phyloP scores from a whole-genome alignment of 768 basidiomycete species.

The Tricholoma bakamatsutake region DNA sequence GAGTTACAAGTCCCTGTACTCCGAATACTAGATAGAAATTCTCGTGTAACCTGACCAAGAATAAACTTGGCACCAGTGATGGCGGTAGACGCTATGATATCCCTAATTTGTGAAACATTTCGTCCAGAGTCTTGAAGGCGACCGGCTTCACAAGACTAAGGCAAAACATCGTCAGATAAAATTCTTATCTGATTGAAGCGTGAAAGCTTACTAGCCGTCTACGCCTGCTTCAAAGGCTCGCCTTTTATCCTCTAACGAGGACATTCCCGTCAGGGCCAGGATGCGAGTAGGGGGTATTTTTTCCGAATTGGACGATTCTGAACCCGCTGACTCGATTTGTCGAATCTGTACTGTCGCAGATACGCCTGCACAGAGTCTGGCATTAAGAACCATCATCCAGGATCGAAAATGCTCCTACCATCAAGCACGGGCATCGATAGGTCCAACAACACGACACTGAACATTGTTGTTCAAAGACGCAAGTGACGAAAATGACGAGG shows the following conservation, averaged over 20 bases:
- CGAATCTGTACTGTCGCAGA: conserved; percentile 83
- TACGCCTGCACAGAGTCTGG: conserved; percentile 43
- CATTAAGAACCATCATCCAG: neutral
- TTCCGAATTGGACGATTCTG: conserved; percentile 20
- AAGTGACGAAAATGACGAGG: neutral
- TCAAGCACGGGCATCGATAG: conserved; percentile 94
- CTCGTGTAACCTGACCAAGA: neutral
- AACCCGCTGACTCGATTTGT: conserved; percentile 49
- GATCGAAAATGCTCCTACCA: conserved; percentile 35
- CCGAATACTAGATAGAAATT: neutral
- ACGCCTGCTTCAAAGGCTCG: conserved; percentile 90
- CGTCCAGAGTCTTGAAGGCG: conserved; percentile 85
- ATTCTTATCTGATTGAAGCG: neutral
- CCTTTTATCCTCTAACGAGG: conserved; percentile 87
- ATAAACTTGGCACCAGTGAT: neutral
- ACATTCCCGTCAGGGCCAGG: conserved; percentile 89
- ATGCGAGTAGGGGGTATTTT: conserved; percentile 42
- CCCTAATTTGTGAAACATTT: conserved; percentile 74
- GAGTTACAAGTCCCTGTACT: neutral
- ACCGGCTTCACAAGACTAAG: conserved; percentile 89
- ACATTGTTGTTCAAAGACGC: conserved; percentile 7
- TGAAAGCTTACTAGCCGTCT: conserved; percentile 84
- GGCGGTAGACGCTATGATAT: conserved; percentile 24
- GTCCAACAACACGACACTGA: conserved; percentile 80
- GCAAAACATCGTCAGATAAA: conserved; percentile 1